Evolutionary conservation across 805 yeast species (phyloP), one percentile per base, ranked within the genome.

Genomic region (Maudiozyma turicensis): DNA sequence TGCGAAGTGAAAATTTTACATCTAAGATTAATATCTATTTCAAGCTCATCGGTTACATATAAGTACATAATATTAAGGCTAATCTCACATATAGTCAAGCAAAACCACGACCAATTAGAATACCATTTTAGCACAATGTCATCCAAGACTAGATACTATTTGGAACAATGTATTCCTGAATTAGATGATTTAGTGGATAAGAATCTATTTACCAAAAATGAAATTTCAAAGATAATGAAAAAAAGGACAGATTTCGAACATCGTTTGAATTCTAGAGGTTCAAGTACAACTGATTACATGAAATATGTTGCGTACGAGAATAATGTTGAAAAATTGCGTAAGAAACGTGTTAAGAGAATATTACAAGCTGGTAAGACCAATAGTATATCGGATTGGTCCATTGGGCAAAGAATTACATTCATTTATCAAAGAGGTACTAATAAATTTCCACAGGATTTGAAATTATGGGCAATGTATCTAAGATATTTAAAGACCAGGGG

Each of bases 171-270:
- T 5, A 89, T 90, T 60, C 95, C 96, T 0, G 99, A 93, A 67
- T 74, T 93, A 48, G 91, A 90, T 59, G 99, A 91, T 59, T 76
- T 93, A 34, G 81, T 83, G 51, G 78, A 78, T 50, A 84, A 86
- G 59, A 89, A 89, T 3, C 72, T 93, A 5, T 93, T 93, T 65
- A 83, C 81, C 40, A 85, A 85, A 57, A 78, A 77, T 56, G 99
- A 93, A 67, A 80, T 89, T 55, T 81, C 83, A 40, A 75, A 77
- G 72, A 84, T 93, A 48, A 87, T 91, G 88, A 82, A 93, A 69
- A 79, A 89, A 62, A 78, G 99, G 70, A 91, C 97, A 0, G 97
- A 90, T 67, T 93, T 89, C 59, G 99, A 93, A 68, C 96, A 93
- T 65, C 71, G 95, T 50, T 78, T 93, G 48, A 77, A 78, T 43